Evolutionary conservation across 2,329 filamentous ascomycete genomes (phyloP).

Genomic region (Stemphylium beticola): DNA sequence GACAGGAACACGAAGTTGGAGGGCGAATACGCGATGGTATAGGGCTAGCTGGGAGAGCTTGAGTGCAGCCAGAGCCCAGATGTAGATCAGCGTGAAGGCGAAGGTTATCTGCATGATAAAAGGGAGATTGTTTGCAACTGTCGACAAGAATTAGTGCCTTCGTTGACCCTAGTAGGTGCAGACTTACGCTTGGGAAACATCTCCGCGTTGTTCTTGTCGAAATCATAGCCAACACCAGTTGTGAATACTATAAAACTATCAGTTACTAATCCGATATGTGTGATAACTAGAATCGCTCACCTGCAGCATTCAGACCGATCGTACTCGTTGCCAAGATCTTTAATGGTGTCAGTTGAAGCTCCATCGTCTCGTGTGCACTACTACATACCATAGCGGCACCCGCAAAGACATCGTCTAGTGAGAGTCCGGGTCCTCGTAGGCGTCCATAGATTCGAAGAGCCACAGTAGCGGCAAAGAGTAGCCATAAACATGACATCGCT

Average conservation of each 20-base stretch:
- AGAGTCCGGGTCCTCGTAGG: constrained; percentile 23
- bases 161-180: neutral
- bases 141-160: neutral
- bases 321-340: constrained; percentile 24
- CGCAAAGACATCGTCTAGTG: constrained; percentile 26
- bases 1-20: constrained; percentile 18
- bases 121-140: constrained; percentile 26
- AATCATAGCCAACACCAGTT: constrained; percentile 26
- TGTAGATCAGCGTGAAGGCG: constrained; percentile 28
- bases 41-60: constrained; percentile 30
- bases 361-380: neutral
- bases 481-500: constrained; percentile 26
- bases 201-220: constrained; percentile 12
- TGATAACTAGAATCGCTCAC: neutral
- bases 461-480: constrained; percentile 20
- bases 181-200: constrained; percentile 23
- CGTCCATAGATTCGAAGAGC: constrained; percentile 22
- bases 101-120: constrained; percentile 33
- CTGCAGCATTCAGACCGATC: constrained; percentile 25
- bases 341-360: neutral
- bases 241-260: constrained; percentile 17
- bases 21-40: constrained; percentile 24
- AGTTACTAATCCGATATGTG: neutral
- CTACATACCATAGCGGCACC: constrained; percentile 20
- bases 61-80: constrained; percentile 27